Base-by-base conservation (phyloP, 129 eudicot genomes). In the Lactuca saligna region DNA sequence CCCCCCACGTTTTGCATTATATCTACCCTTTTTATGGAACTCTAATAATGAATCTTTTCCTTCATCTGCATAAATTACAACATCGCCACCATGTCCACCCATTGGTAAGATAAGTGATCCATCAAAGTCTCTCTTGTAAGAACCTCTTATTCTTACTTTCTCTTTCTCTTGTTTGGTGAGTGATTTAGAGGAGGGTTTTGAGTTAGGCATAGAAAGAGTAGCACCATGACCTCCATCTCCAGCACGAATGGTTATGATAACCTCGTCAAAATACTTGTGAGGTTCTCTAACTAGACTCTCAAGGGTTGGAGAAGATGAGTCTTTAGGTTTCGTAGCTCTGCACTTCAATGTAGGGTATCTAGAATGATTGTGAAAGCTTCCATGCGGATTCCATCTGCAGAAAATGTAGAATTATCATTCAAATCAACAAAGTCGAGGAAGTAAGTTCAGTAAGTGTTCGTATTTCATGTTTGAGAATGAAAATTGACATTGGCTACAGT, bases 141-240 rank as follows among this genome's bases (percentile, higher is more conserved):
- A 77, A 69, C 73, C 73, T 79, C 74, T 85, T 66, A 57, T 87
- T 81, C 85, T 84, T 49, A 71, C 17, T 72, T 86, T 89, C 35
- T 75, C 87, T 80, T 85, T 87, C 0, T 79, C 89, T 66, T 63
- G 64, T 73, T 81, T 86, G 63, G 74, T 81, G 17, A 41, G 73
- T 39, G 80, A 81, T 41, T 82, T 92, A 6, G 88, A 70, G 77
- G 83, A 63, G 32, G 82, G 77, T 64, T 70, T 89, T 63, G 80
- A 78, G 70, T 57, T 76, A 8, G 83, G 95, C 83, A 85, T 72
- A 41, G 75, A 73, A 41, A 93, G 88, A 59, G 89, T 68, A 48
- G 97, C 83, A 33, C 98, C 97, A 58, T 93, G 98, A 67, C 97
- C 98, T 57, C 98, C 98, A 74, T 93, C 98, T 48, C 98, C 98